A percentile compares a stretch with the other conserved stretches of the same genome.
Conservation (phyloP, 73 alveolate genomes). For the Paramecium pentaurelia region DNA sequence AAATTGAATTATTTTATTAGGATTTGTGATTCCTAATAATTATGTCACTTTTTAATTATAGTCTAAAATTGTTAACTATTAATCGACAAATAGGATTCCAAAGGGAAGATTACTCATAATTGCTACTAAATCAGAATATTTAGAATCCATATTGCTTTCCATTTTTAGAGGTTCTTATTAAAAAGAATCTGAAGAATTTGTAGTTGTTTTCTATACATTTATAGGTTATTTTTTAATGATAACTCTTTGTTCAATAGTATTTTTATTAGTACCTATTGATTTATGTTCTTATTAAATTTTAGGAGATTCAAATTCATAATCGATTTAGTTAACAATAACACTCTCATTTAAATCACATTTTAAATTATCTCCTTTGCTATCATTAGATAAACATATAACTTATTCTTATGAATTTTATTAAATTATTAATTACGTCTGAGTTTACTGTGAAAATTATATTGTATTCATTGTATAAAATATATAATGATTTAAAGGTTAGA, state of each 20-base stretch:
- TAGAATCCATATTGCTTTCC: neutral
- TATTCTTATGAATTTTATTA: neutral
- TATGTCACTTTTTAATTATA: neutral
- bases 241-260: neutral
- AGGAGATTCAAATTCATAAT: neutral
- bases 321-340: neutral
- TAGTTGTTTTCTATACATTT: neutral
- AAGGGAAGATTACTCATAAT: neutral
- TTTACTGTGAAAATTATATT: neutral
- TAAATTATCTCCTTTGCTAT: neutral
- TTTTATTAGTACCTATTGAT: neutral
- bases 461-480: neutral
- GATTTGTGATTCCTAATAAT: neutral
- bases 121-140: neutral
- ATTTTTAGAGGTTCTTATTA: neutral
- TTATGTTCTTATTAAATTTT: neutral
- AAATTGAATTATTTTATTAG: neutral
- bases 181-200: neutral
- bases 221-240: neutral
- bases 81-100: neutral
- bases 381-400: neutral
- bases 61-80: neutral
- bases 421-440: neutral
- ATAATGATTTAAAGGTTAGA: neutral
- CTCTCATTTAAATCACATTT: neutral